Evolutionary conservation across 805 yeast species (phyloP).

Genomic region (Saccharomycodes ludwigii): DNA sequence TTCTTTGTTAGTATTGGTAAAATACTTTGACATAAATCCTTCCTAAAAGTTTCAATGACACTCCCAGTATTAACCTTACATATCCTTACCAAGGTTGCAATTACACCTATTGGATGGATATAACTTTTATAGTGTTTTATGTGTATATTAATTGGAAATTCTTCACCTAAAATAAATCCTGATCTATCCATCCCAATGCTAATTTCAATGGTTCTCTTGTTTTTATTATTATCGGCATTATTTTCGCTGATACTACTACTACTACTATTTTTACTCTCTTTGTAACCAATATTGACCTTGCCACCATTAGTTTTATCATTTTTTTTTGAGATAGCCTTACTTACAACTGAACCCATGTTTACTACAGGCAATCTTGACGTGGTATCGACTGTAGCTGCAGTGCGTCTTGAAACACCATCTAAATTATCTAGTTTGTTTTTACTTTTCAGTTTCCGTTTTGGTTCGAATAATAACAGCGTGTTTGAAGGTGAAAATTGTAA

Average conservation of each 20-base stretch:
- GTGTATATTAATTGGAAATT: slow-evolving; percentile 55
- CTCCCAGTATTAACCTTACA: slow-evolving; percentile 55
- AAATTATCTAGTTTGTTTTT: too few species aligned
- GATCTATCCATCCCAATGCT: slow-evolving; percentile 37
- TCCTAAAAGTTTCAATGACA: slow-evolving; percentile 50
- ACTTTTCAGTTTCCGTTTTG: too few species aligned
- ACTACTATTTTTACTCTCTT: slow-evolving; percentile 10
- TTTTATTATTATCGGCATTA: slow-evolving; percentile 11
- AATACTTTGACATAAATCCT: slow-evolving; percentile 68
- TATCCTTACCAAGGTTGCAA: slow-evolving; percentile 68
- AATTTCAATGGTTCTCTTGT: neutral
- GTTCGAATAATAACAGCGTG: too few species aligned
- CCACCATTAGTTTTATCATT: slow-evolving; percentile 27
- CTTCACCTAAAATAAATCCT: slow-evolving; percentile 73
- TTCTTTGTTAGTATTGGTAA: slow-evolving; percentile 45
- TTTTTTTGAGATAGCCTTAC: slow-evolving; percentile 24
- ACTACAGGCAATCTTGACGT: too few species aligned
- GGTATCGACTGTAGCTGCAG: too few species aligned
- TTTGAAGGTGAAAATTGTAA: slow-evolving; percentile 39
- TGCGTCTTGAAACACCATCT: too few species aligned
- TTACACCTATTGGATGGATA: slow-evolving; percentile 59
- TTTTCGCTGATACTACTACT: too few species aligned
- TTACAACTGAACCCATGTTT: too few species aligned
- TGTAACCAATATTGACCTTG: slow-evolving; percentile 29
- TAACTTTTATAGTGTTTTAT: slow-evolving; percentile 61